Evolutionary conservation across 352 stramenopile species (phyloP), one percentile per base, ranked within the genome.

Genomic region (Phytophthora litchii): DNA sequence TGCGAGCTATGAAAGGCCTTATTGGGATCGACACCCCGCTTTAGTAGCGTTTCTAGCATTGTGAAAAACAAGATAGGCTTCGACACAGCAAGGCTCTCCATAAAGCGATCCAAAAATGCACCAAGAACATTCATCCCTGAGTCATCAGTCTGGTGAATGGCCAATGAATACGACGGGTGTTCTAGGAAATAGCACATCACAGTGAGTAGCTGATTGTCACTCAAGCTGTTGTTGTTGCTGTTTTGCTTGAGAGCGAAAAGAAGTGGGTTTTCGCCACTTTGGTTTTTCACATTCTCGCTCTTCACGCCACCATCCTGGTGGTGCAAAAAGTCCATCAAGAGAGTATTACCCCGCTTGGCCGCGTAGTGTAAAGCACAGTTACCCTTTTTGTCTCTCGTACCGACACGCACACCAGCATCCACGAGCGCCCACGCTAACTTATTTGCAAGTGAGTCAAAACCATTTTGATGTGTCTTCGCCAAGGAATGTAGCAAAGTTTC

Each of bases 291-390:
- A 54, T 89, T 89, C 14, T 80, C 57, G 23, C 53, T 69, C n/a
- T 58, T 62, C 21, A 3, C 16, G 4, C 62, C 62, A 20, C 44
- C 37, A 32, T 62, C 60, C 53, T 90, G 76, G 61, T 91, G 78
- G 1, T 88, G 67, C n/a, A 92, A 45, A 48, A 91, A 92, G 36
- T 89, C 80, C 54, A 89, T 72, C n/a, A 89, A 13, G 37, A 84
- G 76, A 13, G 78, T 76, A 41, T 88, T 89, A 3, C 67, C 81
- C 1, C 43, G 54, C 10, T 74, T 61, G 4, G 78, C 82, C 0
- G 84, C 82, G 31, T 85, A 91, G 27, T 93, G 84, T 11, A 92
- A 45, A 1, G 76, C 71, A 1, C 73, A 60, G 45, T 81, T 80
- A 4, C 84, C 82, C 8, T 66, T 49, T 0, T 61, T 48, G 32